Base-by-base conservation (phyloP, 1,284 basidiomycete genomes). In the Leccinum solheimii region DNA sequence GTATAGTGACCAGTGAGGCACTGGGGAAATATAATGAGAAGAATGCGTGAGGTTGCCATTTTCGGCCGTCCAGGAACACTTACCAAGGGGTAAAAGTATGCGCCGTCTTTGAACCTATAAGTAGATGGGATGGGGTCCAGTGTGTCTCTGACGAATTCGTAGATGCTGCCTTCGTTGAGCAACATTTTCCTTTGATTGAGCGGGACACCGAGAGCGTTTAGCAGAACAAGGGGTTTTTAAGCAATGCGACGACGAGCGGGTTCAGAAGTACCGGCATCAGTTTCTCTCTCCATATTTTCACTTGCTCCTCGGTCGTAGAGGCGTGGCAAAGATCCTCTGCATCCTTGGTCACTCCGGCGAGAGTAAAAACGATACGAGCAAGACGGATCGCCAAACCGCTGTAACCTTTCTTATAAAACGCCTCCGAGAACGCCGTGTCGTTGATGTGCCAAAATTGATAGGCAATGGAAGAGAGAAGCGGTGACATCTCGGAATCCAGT, bases 171-270 rank as follows among this genome's bases (percentile, higher is more conserved):
- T 67, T 92, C 90, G 32, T 85, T 68, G 50, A 89, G 72, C 72
- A 92, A 81, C 78, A 86, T 87, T 68, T 83, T 80, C 70, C 87
- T 83, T 77, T 94, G 91, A 72, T 91, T 91, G 67, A 82, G 78
- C 2, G 91, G 91, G 2, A 94, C 90, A 36, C 91, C 91, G 14
- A 94, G 79, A 0, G 91, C 90, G 68, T 92, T 92, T 91, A 94
- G 64, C 90, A 86, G 75, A 94, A 93, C 48, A 83, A 72, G 13
- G 85, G 86, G 57, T 79, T 86, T 60, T 82, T 84, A 54, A 92
- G 76, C 65, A 92, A 78, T 5, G 82, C 78, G 64, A 88, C 82
- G 64, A 92, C 84, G 27, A 86, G 69, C 32, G 83, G 83, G 72
- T 90, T 90, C 60, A 92, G 78, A 36, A 94, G 72, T 27, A 90